phyloP scores from a whole-genome alignment of 108 stramenopile genomes.

The Conticribra weissflogii region DNA sequence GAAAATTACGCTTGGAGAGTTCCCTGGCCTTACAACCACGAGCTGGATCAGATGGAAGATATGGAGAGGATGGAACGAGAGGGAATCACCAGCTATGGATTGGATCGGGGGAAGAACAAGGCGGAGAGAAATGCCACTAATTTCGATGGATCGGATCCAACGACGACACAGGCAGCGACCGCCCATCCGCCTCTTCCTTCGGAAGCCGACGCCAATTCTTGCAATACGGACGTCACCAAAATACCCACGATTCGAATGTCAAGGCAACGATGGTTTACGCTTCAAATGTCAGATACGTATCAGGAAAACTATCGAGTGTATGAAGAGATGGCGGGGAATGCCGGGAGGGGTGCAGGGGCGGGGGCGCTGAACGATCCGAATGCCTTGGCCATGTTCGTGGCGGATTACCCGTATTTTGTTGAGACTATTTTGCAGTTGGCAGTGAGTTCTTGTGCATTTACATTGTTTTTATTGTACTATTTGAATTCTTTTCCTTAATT shows the following conservation, averaged over 20 bases:
- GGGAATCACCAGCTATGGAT: background rate
- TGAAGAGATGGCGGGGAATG: slow-evolving; percentile 49
- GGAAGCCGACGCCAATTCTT: background rate
- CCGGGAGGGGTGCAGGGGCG: background rate
- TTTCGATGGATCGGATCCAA: background rate
- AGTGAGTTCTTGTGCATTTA: no score
- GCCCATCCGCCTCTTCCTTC: background rate
- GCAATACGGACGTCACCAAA: slow-evolving; percentile 1
- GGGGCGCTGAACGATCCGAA: slow-evolving; percentile 62
- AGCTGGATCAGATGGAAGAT: slow-evolving; percentile 9
- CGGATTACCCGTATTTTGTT: slow-evolving; percentile 74
- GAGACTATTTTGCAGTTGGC: slow-evolving; percentile 72
- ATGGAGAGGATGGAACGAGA: background rate
- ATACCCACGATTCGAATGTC: background rate
- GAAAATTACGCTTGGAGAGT: slow-evolving; percentile 13
- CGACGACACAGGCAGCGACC: background rate
- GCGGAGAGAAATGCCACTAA: no score
- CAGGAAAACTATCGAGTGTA: slow-evolving; percentile 34
- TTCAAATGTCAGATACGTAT: slow-evolving; percentile 72
- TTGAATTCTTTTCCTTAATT: background rate
- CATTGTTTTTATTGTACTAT: no score
- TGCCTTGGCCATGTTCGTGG: slow-evolving; percentile 74
- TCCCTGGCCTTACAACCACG: slow-evolving; percentile 76
- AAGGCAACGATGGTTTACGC: slow-evolving; percentile 63
- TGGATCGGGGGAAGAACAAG: background rate